Evolutionary conservation across 1,284 basidiomycete genomes (phyloP).

Genomic region (Singerocomus inundabilis): DNA sequence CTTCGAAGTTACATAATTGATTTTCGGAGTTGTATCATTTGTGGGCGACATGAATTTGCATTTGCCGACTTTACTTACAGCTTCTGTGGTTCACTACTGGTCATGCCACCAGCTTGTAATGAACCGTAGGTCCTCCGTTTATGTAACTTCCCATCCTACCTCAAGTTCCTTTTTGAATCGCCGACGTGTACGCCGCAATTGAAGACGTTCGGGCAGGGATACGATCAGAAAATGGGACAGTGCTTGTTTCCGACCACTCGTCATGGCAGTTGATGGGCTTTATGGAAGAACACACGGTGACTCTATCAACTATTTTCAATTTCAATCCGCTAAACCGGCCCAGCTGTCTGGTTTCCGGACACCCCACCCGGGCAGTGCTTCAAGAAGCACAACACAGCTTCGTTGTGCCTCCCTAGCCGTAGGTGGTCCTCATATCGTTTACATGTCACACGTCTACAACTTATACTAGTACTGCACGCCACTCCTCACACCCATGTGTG

Average conservation of each 20-base stretch:
- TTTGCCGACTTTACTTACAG: slow-evolving; percentile 1
- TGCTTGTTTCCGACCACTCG: too few species aligned
- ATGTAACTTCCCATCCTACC: not conserved
- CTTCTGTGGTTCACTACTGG: too few species aligned
- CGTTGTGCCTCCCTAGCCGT: slow-evolving; percentile 6
- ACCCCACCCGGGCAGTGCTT: too few species aligned
- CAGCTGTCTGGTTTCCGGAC: not conserved
- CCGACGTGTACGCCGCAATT: not conserved
- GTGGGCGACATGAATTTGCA: slow-evolving; percentile 3
- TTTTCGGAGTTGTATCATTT: slow-evolving; percentile 12
- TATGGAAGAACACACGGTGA: too few species aligned
- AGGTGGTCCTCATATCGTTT: not conserved
- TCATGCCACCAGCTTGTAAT: not conserved
- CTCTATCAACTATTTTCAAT: not conserved
- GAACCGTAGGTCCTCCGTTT: slow-evolving; percentile 1
- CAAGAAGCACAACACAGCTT: too few species aligned
- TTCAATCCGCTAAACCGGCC: too few species aligned
- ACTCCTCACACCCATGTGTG: not conserved
- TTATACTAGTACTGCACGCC: not conserved
- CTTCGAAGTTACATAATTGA: too few species aligned
- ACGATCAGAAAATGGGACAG: too few species aligned
- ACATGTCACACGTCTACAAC: too few species aligned
- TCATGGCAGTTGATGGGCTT: too few species aligned
- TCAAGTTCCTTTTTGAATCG: too few species aligned
- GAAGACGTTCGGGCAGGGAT: not conserved